Base-by-base conservation (phyloP, 179 eudicot species). In the Camellia oleifera region DNA sequence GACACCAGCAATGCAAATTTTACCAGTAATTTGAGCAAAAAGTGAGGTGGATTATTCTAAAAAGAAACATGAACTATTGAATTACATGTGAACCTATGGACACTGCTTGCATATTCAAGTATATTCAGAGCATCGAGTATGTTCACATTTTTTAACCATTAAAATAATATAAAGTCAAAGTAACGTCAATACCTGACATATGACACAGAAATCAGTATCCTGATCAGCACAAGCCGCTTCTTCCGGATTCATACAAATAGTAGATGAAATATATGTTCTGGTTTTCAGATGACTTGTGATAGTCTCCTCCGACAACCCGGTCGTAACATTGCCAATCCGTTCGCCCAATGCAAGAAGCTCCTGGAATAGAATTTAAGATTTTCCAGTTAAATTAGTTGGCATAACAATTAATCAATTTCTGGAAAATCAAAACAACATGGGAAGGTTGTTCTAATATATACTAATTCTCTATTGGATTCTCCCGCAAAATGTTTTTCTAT, bases 261-360 rank as follows among this genome's bases (percentile, higher is more conserved):
- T 46, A 11, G 83, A 83, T 65, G 86, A 78, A 69, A 63, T 61
- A 81, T 86, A 84, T 65, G 69, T 74, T 86, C 89, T 90, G 45
- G 90, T 85, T 82, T 91, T 91, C 62, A 96, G 80, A 83, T 87
- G 87, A 67, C 81, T 48, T 42, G 79, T 52, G 68, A 96, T 90
- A 85, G 84, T 86, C 56, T 92, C 88, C 78, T 94, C 95, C 5
- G 97, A 82, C 58, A 96, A 88, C 13, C 98, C 99, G 68, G 95
- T 91, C 80, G 76, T 88, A 5, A 91, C 98, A 74, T 82, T 83
- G 70, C 99, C 99, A 77, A 96, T 96, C 75, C 81, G 91, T 79
- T 96, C 99, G 54, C 91, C 92, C 89, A 96, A 84, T 72, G 98
- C 97, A 84, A 96, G 98, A 87, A 96, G 97, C 77, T 96, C 99